phyloP scores from a whole-genome alignment of 345 rosid species.

The Arabidopsis arenosa region DNA sequence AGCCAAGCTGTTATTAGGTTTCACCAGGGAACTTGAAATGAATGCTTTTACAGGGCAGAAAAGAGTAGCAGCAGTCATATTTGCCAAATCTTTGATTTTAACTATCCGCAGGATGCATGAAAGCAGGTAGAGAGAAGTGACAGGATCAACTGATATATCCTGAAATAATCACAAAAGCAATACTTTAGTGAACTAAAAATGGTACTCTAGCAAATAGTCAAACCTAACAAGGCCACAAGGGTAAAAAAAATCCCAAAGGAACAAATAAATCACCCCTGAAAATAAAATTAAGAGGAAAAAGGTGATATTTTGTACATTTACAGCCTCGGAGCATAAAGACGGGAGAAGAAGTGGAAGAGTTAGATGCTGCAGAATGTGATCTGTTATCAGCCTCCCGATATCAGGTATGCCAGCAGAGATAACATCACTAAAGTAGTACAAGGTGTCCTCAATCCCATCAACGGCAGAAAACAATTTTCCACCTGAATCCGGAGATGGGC shows the following conservation, averaged over 20 bases:
- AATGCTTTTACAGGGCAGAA: constrained; percentile 74
- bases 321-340: constrained; percentile 60
- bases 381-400: constrained; percentile 89
- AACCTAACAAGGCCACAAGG: constrained; percentile 31
- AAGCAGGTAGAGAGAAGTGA: constrained; percentile 86
- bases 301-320: constrained; percentile 55
- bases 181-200: constrained; percentile 30
- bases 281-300: constrained; percentile 24
- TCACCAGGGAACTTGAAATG: constrained; percentile 53
- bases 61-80: constrained; percentile 86
- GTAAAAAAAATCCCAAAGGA: constrained; percentile 6
- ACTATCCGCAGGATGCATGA: constrained; percentile 95
- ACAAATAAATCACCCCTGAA: constrained; percentile 9
- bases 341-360: constrained; percentile 92
- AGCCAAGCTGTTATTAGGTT: constrained; percentile 62
- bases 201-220: constrained; percentile 1
- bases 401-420: constrained; percentile 99
- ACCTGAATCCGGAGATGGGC: constrained; percentile 50
- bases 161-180: constrained; percentile 49
- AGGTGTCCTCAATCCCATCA: constrained; percentile 96
- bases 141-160: constrained; percentile 69
- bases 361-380: constrained; percentile 74
- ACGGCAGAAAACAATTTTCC: constrained; percentile 65
- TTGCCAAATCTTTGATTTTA: constrained; percentile 96
- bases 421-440: constrained; percentile 91